These are phyloP conservation scores for Picea sitchensis DNA, from an alignment of 75 land plant genomes.

Conservation along the genomic window DNA sequence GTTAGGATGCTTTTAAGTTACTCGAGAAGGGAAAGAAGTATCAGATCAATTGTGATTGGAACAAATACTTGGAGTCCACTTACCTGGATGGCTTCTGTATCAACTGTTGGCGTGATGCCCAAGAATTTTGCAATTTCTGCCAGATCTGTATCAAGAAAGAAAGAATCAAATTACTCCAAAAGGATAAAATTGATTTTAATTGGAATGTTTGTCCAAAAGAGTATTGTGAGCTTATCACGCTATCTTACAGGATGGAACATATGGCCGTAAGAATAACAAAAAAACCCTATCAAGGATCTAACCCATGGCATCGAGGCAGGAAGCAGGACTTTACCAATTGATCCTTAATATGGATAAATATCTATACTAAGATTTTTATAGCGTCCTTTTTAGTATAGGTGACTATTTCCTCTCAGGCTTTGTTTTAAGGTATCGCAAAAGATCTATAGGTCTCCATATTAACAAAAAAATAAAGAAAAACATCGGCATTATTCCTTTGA, in stretches of 20 bases:
- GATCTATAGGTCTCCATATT: not conserved
- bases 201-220: not conserved
- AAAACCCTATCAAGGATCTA: not conserved
- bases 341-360: not conserved
- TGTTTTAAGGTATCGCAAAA: not conserved
- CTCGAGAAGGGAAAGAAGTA: not conserved
- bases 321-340: not conserved
- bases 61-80: conserved; percentile 10
- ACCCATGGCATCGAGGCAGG: not conserved
- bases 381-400: not conserved
- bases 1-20: not conserved
- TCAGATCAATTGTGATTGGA: not conserved
- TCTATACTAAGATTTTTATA: not conserved
- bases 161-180: not conserved
- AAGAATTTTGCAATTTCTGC: conserved; percentile 93
- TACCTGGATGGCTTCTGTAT: conserved; percentile 90
- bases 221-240: not conserved
- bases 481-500: not conserved
- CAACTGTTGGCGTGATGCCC: conserved; percentile 79
- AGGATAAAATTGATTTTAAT: not conserved
- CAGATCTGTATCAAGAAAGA: conserved; percentile 57
- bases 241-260: not conserved
- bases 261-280: not conserved
- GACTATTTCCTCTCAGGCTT: not conserved
- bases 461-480: not conserved